Evolutionary conservation across 441 rosid species (phyloP).

Genomic region (Erysimum cheiri): DNA sequence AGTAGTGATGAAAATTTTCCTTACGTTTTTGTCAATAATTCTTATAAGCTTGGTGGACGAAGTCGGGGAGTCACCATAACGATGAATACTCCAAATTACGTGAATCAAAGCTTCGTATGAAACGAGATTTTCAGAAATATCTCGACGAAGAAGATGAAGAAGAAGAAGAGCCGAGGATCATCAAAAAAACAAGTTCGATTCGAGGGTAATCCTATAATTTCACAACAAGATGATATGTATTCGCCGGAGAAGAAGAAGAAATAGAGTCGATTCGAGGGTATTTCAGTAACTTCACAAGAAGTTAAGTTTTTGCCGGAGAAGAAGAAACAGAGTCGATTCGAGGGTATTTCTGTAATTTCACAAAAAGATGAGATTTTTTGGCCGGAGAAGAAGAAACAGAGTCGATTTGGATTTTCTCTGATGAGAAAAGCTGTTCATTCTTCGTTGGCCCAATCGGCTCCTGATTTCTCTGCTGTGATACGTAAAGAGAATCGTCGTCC

Average conservation of each 20-base stretch:
- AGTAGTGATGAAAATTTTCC: too few species aligned
- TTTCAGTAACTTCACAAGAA: slow-evolving; percentile 4
- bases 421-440: slow-evolving; percentile 47
- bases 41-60: too few species aligned
- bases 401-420: slow-evolving; percentile 49
- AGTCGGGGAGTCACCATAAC: slow-evolving; percentile 28
- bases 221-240: too few species aligned
- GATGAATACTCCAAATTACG: slow-evolving; percentile 67
- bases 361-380: neutral
- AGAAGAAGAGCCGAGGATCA: slow-evolving; percentile 17
- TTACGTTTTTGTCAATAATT: too few species aligned
- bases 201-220: slow-evolving; percentile 2
- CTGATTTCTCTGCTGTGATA: slow-evolving; percentile 71
- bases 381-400: slow-evolving; percentile 57
- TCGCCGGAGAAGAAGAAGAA: too few species aligned
- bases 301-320: slow-evolving; percentile 28
- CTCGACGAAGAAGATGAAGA: slow-evolving; percentile 32
- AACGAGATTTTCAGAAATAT: slow-evolving; percentile 36
- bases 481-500: slow-evolving; percentile 84
- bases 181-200: slow-evolving; percentile 41
- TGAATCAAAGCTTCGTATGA: slow-evolving; percentile 65
- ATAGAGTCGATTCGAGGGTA: neutral
- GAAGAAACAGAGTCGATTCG: slow-evolving; percentile 29
- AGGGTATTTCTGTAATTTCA: slow-evolving; percentile 24
- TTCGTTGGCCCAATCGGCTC: slow-evolving; percentile 76